Conservation (phyloP, 257 asterid species). For the Plantago ovata region DNA sequence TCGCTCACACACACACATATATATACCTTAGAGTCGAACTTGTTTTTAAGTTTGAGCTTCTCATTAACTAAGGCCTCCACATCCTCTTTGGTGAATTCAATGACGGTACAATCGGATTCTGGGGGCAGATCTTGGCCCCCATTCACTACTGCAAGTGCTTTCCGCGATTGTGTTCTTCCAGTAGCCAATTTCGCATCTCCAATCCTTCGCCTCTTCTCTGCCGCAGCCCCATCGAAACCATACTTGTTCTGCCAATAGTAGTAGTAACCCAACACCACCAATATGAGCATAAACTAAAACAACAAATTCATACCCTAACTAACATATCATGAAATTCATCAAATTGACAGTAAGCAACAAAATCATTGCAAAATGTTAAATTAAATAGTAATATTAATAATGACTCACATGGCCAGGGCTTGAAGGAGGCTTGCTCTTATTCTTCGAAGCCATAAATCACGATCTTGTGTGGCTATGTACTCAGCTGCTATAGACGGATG, state of each 20-base stretch:
- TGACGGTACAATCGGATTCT: constrained; percentile 51
- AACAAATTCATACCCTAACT: not conserved
- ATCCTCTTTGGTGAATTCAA: constrained; percentile 71
- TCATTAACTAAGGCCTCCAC: constrained; percentile 68
- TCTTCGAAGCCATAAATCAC: constrained; percentile 40
- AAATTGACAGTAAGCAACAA: not conserved
- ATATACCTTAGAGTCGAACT: constrained; percentile 45
- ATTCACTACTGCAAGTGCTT: constrained; percentile 67
- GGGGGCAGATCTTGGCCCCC: constrained; percentile 70
- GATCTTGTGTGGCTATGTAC: no score
- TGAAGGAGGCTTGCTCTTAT: constrained; percentile 42
- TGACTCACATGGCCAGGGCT: constrained; percentile 34
- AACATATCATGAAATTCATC: no score
- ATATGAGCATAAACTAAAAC: not conserved
- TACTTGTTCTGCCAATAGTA: constrained; percentile 46
- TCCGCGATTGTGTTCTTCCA: constrained; percentile 43
- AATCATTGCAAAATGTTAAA: not conserved
- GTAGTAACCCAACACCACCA: not conserved
- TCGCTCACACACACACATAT: no score
- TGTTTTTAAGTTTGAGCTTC: constrained; percentile 61
- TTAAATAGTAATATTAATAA: not conserved
- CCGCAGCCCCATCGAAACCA: constrained; percentile 43
- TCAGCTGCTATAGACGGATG: no score
- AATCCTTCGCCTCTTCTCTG: constrained; percentile 66
- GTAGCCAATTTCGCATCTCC: constrained; percentile 58